phyloP scores from a whole-genome alignment of 176 grass and related monocot species.

The Melocanna baccifera region DNA sequence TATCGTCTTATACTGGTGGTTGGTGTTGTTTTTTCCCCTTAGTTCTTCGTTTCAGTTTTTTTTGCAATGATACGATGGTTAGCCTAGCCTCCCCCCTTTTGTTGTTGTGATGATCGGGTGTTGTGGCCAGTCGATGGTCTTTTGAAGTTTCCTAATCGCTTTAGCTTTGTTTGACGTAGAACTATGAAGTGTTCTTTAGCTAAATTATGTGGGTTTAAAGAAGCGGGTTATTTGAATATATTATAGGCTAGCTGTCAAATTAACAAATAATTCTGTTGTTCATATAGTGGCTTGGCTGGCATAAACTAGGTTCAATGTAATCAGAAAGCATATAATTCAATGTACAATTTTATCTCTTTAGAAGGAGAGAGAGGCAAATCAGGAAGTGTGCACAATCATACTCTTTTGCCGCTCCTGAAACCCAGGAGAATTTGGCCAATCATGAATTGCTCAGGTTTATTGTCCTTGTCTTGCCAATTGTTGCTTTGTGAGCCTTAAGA shows the following conservation, averaged over 20 bases:
- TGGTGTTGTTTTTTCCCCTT: neutral
- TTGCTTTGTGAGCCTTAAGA: slow-evolving; percentile 1
- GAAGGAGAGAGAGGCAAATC: neutral
- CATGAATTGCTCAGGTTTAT: slow-evolving; percentile 28
- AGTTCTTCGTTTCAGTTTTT: neutral
- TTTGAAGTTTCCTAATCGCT: neutral
- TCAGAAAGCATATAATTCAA: neutral
- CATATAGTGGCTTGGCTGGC: slow-evolving; percentile 16
- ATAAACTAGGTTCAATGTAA: slow-evolving; percentile 14
- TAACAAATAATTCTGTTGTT: slow-evolving; percentile 1
- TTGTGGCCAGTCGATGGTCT: neutral
- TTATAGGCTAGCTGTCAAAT: neutral
- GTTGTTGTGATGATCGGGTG: neutral
- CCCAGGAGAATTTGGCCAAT: neutral
- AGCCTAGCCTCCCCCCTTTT: neutral
- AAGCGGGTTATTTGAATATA: slow-evolving; percentile 5
- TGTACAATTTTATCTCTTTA: neutral
- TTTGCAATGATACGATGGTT: neutral
- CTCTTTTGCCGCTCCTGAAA: neutral
- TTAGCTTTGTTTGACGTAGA: neutral
- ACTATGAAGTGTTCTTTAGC: neutral
- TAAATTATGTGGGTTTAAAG: neutral
- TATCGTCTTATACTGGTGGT: neutral
- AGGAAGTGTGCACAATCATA: neutral
- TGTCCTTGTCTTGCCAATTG: slow-evolving; percentile 23